Conservation (phyloP, 2,329 filamentous ascomycete species). For the Orbilia ellipsospora region DNA sequence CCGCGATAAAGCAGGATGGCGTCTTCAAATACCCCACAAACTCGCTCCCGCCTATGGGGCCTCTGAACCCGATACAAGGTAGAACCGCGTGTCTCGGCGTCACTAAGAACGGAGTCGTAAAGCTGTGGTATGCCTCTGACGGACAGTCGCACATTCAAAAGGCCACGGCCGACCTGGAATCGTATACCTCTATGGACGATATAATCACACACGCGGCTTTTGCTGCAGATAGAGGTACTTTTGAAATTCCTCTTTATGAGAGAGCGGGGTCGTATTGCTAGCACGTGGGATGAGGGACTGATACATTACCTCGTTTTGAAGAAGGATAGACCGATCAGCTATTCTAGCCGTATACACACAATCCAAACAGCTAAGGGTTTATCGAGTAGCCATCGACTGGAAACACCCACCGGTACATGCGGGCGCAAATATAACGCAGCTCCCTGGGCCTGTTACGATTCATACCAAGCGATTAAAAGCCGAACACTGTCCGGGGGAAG, state of each 20-base stretch:
- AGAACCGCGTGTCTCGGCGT: conserved; percentile 58
- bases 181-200: conserved; percentile 76
- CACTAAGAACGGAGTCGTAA: conserved; percentile 57
- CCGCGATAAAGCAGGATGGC: conserved; percentile 56
- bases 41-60: conserved; percentile 56
- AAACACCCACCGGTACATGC: conserved; percentile 64
- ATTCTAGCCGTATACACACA: conserved; percentile 61
- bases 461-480: conserved; percentile 57
- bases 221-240: conserved; percentile 77
- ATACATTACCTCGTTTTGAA: conserved; percentile 29
- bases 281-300: conserved; percentile 12
- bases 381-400: conserved; percentile 81
- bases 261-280: conserved; percentile 1
- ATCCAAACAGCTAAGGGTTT: conserved; percentile 77
- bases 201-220: conserved; percentile 83
- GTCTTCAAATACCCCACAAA: conserved; percentile 57
- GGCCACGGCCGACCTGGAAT: conserved; percentile 77
- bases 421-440: conserved; percentile 46
- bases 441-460: conserved; percentile 55
- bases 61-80: conserved; percentile 57
- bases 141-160: conserved; percentile 72
- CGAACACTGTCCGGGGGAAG: conserved; percentile 59
- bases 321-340: conserved; percentile 51
- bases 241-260: background rate
- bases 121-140: conserved; percentile 52